Percentiles rank a stretch among this genome's conserved stretches.
Conservation (phyloP, 306 rosid genomes). For the Styphnolobium japonicum region DNA sequence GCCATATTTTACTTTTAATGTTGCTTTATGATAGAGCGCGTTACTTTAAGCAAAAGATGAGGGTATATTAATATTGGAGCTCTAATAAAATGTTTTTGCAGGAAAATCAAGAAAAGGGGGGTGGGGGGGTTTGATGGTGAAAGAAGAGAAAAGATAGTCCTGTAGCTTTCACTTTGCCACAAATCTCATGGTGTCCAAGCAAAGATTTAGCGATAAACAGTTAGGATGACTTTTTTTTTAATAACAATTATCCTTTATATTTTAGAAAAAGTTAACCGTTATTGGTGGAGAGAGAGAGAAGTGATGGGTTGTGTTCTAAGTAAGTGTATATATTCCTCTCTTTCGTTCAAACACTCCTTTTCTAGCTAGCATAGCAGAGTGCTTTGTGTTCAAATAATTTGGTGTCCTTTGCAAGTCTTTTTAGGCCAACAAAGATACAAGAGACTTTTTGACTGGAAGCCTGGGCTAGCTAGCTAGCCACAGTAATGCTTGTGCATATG, state of each 20-base stretch:
- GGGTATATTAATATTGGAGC: conserved; percentile 29
- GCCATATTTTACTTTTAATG: conserved; percentile 96
- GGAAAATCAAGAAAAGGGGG: conserved; percentile 36
- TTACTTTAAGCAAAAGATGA: conserved; percentile 82
- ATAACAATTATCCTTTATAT: conserved; percentile 25
- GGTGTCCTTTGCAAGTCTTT: conserved; percentile 88
- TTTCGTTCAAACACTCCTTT: conserved; percentile 90
- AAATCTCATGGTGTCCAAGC: conserved; percentile 46
- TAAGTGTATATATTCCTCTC: conserved; percentile 51
- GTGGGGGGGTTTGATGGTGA: conserved; percentile 40
- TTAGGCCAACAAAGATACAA: conserved; percentile 90
- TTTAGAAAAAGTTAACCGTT: conserved; percentile 46
- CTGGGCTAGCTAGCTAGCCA: conserved; percentile 18
- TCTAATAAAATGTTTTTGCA: conserved; percentile 46
- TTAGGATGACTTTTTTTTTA: conserved; percentile 35
- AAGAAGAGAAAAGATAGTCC: conserved; percentile 45
- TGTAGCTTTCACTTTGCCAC: conserved; percentile 50
- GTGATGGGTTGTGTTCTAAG: conserved; percentile 50
- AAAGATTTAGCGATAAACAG: conserved; percentile 24
- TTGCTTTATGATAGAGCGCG: conserved; percentile 76
- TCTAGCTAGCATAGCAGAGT: conserved; percentile 56
- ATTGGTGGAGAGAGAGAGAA: conserved; percentile 40
- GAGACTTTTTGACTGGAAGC: conserved; percentile 83
- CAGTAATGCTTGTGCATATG: conserved; percentile 29
- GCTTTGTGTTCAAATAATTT: conserved; percentile 83